A percentile compares a stretch with the other conserved stretches of the same genome.
Evolutionary conservation across 371 early-diverging fungal genomes (phyloP).

Genomic region (Parasitella parasitica): DNA sequence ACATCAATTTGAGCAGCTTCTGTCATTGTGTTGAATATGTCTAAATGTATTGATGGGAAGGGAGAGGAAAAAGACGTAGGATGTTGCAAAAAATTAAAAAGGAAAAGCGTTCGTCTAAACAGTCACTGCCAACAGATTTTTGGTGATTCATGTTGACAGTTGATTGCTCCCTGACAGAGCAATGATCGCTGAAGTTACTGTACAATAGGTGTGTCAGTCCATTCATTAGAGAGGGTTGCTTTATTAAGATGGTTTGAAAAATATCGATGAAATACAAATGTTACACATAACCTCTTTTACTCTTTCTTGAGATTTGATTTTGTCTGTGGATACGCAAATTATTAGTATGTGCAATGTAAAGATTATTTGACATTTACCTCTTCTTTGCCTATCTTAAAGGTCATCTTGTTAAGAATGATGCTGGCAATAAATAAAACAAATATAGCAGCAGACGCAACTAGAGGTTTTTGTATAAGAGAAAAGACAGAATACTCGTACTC

Average conservation of each 20-base stretch:
- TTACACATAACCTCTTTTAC: conserved; percentile 1
- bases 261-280: background rate
- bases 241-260: background rate
- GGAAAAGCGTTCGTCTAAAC: background rate
- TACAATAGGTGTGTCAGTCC: background rate
- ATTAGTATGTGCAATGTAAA: no score
- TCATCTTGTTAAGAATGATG: conserved; percentile 40
- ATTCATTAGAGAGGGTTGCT: background rate
- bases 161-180: no score
- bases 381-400: conserved; percentile 41
- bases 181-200: no score
- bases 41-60: background rate
- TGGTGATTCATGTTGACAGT: background rate
- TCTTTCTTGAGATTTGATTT: conserved; percentile 6
- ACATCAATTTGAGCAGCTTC: conserved; percentile 40
- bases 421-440: conserved; percentile 41
- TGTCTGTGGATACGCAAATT: background rate
- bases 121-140: background rate
- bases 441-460: conserved; percentile 38
- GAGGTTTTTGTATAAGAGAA: conserved; percentile 49
- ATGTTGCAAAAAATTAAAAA: background rate
- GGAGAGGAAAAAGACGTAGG: background rate
- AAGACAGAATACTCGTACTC: conserved; percentile 41
- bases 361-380: conserved; percentile 24
- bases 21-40: conserved; percentile 12